Base-by-base conservation (phyloP, 1,284 basidiomycete genomes). In the Cutaneotrichosporon sp. region DNA sequence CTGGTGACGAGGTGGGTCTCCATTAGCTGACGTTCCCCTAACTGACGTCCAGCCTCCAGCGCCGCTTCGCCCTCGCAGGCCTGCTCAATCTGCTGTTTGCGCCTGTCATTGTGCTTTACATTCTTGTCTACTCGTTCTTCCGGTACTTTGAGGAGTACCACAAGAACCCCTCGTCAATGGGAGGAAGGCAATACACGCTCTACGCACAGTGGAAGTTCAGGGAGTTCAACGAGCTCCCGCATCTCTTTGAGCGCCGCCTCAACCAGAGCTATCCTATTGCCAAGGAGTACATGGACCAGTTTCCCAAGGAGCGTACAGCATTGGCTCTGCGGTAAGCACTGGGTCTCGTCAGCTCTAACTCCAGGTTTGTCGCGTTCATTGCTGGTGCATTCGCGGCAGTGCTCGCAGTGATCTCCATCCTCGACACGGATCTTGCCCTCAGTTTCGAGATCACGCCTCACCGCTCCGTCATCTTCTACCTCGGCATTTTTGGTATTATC, bases 71-170 rank as follows among this genome's bases (percentile, higher is more conserved):
- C 55, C 94, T 98, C 72, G 94, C 97, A 88, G 94, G 90, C 16
- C 82, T 94, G 46, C 74, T 97, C 54, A 99, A 99, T 64, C 89
- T 88, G 2, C 82, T 94, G 14, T 92, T 97, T 66, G 90, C 90
- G 2, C 96, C 96, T 0, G 94, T 97, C 76, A 97, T 99, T 64
- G 88, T 98, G 31, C 77, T 93, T n/a, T 98, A 97, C 74, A 81
- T 97, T 39, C 75, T 97, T 39, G 87, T 97, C 82, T 98, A 96
- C 73, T 97, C 92, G 1, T 99, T 99, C 81, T 98, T 99, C 80
- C 88, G 93, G 14, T 98, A 99, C 74, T 98, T 98, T 63, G 94
- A 97, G 91, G 92, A 98, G 79, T 97, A 97, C 68, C 94, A 93
- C 81, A 93, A 97, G 76, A 90, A 98, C 67, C 94, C 94, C 1